These are phyloP conservation scores for Umbelopsis sp. DNA, from an alignment of 371 early-diverging fungal genomes.

Conservation along the genomic window DNA sequence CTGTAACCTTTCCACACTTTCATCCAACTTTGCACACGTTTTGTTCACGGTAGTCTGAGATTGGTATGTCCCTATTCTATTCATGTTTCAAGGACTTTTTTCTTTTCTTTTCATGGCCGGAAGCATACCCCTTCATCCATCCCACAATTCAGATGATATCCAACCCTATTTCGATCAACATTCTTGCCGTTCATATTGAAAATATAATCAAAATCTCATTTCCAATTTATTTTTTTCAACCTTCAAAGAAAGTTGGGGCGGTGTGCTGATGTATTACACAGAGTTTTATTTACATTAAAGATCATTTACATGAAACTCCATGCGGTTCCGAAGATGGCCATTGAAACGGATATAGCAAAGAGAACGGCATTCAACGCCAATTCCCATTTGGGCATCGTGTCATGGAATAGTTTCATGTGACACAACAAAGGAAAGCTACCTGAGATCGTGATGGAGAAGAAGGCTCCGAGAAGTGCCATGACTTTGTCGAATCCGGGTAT, in stretches of 20 bases:
- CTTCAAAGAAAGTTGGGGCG: too few relatives aligned
- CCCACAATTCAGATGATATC: not conserved
- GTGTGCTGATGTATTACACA: too few relatives aligned
- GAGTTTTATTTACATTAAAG: too few relatives aligned
- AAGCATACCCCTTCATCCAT: not conserved
- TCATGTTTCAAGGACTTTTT: not conserved
- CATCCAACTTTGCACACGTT: not conserved
- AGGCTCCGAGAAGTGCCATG: constrained; percentile 70
- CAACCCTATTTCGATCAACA: not conserved
- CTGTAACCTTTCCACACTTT: not conserved
- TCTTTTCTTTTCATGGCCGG: not conserved
- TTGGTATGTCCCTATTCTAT: not conserved
- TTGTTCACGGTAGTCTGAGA: too few relatives aligned
- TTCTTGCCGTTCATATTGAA: not conserved
- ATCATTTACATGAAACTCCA: constrained; percentile 37
- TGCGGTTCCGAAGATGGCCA: constrained; percentile 40
- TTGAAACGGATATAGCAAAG: constrained; percentile 26
- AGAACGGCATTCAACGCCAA: constrained; percentile 27
- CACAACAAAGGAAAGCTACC: constrained; percentile 64
- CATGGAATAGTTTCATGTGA: constrained; percentile 45
- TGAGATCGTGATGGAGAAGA: constrained; percentile 64
- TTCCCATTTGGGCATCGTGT: constrained; percentile 24
- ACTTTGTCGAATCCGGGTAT: constrained; percentile 70
- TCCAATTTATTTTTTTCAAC: not conserved
- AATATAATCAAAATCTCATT: not conserved